phyloP scores from a whole-genome alignment of 345 rosid species.

The Punica granatum region DNA sequence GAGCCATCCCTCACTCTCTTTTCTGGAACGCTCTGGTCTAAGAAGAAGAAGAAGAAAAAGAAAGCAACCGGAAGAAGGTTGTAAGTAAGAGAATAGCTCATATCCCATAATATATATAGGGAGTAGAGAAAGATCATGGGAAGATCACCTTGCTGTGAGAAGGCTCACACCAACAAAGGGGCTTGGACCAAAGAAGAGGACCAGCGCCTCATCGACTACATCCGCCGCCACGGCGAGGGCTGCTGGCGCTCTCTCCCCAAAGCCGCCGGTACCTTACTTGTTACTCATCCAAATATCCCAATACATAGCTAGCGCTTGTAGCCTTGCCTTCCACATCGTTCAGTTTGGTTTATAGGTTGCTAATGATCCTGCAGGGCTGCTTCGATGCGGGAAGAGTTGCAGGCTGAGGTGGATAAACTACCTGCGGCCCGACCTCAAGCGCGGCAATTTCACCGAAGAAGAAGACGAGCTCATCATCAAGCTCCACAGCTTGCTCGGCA shows the following conservation, averaged over 20 bases:
- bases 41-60: not conserved
- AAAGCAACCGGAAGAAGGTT: not conserved
- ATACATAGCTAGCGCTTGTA: too few species aligned
- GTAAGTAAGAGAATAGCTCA: not conserved
- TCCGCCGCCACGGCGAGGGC: constrained; percentile 73
- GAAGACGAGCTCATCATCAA: constrained; percentile 46
- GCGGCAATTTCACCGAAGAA: constrained; percentile 43
- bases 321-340: too few species aligned
- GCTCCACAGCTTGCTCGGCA: constrained; percentile 43
- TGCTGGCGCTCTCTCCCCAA: constrained; percentile 92
- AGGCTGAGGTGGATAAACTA: constrained; percentile 46
- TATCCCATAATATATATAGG: not conserved
- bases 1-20: too few species aligned
- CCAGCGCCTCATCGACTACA: constrained; percentile 63
- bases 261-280: constrained; percentile 45
- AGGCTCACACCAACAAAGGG: constrained; percentile 83
- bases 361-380: constrained; percentile 35
- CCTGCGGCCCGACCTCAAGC: constrained; percentile 43
- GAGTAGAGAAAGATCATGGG: constrained; percentile 29
- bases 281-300: not conserved
- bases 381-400: constrained; percentile 47
- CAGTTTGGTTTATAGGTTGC: too few species aligned
- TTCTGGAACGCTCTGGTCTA: too few species aligned
- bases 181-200: constrained; percentile 95
- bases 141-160: constrained; percentile 83